Evolutionary conservation across 768 basidiomycete genomes (phyloP), one percentile per base, ranked within the genome.

Genomic region (Cantharellus cinnabarinus): DNA sequence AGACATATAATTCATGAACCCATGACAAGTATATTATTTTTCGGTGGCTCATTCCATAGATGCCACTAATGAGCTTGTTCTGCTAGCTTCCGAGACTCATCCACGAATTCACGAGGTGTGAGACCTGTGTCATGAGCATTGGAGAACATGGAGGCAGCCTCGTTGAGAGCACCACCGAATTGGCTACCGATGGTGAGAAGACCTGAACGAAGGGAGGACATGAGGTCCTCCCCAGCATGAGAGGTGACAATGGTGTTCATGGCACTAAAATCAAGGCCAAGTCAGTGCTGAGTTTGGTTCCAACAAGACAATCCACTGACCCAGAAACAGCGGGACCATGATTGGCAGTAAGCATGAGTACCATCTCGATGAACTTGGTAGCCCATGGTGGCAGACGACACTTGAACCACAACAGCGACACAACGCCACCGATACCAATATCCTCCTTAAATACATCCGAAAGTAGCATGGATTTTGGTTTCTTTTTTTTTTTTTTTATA

Each of bases 171-270:
- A 75, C 94, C 94, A 74, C 94, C 94, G 71, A 99, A 98, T 63
- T 91, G 88, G 72, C 85, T 87, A 68, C 94, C 94, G 67, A 99
- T 98, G 64, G 94, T 98, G 69, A 99, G 77, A 63, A 98, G 80
- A 76, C 94, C 94, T 59, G 91, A 90, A 5, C 87, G 85, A 62
- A 99, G 79, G 62, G 90, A 95, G 3, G 93, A 97, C 69, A 99
- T 91, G 66, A 98, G 73, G 70, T 99, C 94, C 75, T 98, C 98
- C 70, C 94, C 94, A n/a, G 94, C 94, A 73, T 94, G 94, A 41
- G 90, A 84, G 20, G 94, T 91, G 69, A 99, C 93, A 69, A 99
- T 97, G 63, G 94, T 95, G 78, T 95, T 99, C 94, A 99, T 99
- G 29, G 94, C 94, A 73, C 80, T 74, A 59, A 34, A 53, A 50